Percentiles rank a stretch among this genome's conserved stretches.
phyloP scores from a whole-genome alignment of 768 basidiomycete genomes.

The Mycena indigotica region DNA sequence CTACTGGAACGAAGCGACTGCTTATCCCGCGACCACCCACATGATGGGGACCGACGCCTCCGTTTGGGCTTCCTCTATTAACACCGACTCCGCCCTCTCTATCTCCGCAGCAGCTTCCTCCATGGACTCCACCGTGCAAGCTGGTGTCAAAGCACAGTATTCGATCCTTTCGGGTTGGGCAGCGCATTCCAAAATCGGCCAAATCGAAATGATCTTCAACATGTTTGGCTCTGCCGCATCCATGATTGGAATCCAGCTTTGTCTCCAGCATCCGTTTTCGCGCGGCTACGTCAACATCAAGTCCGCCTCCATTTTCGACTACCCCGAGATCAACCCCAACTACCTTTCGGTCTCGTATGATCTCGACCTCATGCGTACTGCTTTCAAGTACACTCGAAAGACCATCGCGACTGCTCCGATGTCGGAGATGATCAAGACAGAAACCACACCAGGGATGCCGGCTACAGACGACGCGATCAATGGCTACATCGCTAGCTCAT shows the following conservation, averaged over 20 bases:
- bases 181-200: slow-evolving; percentile 7
- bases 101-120: no score
- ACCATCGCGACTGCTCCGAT: slow-evolving; percentile 9
- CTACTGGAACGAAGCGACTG: no score
- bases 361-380: slow-evolving; percentile 3
- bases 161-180: background rate
- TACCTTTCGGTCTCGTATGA: slow-evolving; percentile 12
- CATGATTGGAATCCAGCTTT: background rate
- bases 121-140: no score
- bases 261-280: background rate
- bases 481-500: slow-evolving; percentile 1
- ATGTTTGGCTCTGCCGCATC: slow-evolving; percentile 7
- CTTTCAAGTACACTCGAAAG: background rate
- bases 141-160: no score
- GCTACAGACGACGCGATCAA: slow-evolving; percentile 6
- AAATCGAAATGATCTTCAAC: slow-evolving; percentile 2
- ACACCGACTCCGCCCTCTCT: no score
- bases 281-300: slow-evolving; percentile 4
- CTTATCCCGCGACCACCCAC: no score
- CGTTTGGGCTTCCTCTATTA: no score
- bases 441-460: background rate
- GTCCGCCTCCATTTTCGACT: slow-evolving; percentile 3
- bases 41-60: no score
- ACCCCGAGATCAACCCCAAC: slow-evolving; percentile 13
- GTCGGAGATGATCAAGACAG: background rate